Evolutionary conservation across 305 asterid genomes (phyloP), one percentile per base, ranked within the genome.

Genomic region (Ruellia speciosa): DNA sequence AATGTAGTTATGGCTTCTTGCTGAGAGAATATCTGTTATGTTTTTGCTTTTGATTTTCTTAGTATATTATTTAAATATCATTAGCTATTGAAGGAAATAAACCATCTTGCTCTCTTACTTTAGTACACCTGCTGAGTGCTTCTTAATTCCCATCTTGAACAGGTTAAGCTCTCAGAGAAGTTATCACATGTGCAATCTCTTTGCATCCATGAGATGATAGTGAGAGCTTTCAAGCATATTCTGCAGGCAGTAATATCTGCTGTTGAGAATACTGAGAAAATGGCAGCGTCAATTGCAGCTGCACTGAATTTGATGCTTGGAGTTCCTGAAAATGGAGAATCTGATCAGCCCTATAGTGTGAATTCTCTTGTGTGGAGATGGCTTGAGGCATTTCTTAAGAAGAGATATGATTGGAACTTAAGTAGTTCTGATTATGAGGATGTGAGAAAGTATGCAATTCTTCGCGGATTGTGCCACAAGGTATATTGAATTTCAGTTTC

Each of bases 381-480:
- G 98, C 81, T 90, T 75, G 81, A 86, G 72, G 81, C 77, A 49
- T 92, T 92, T 74, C 80, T 92, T 62, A 77, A 79, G 74, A 86
- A 84, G 75, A 82, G 99, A 67, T 92, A 79, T 72, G 90, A 81
- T 31, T 88, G 99, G 99, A 79, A 79, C 59, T 77, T 82, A 63
- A 80, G 64, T 68, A 79, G 68, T 64, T 78, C 85, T 56, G 80
- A 75, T 71, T 88, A 79, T 70, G 82, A 77, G 71, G 95, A 85
- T 66, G 79, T 83, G 64, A 75, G 98, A 68, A 90, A 90, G 76
- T 79, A 81, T 18, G 95, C 96, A 54, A 78, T 90, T 72, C 96
- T 90, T 65, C 95, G 98, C 60, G 98, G 98, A 73, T 77, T 90
- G 66, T 90, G 98, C 80, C 94, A 90, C 69, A 88, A 90, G 96